A percentile compares a stretch with the other conserved stretches of the same genome.
phyloP scores from a whole-genome alignment of 768 basidiomycete genomes.

The Boletus pseudo-olivaceus region DNA sequence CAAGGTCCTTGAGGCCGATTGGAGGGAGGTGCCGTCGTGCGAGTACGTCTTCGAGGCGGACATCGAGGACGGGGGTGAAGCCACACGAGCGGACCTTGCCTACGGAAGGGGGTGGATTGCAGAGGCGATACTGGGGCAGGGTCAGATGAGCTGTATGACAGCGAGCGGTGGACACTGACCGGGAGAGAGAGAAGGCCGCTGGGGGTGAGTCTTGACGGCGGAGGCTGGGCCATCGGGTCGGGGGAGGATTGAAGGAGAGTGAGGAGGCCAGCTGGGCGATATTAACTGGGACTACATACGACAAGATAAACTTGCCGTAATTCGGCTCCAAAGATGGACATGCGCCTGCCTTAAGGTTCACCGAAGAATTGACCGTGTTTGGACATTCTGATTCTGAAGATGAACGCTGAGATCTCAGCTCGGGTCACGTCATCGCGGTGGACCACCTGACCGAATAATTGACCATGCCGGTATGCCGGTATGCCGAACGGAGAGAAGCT shows the following conservation, averaged over 20 bases:
- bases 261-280: background rate
- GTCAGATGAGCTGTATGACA: background rate
- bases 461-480: conserved; percentile 7
- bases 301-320: conserved; percentile 12
- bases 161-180: conserved; percentile 19
- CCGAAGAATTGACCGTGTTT: background rate
- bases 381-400: background rate
- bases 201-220: conserved; percentile 30
- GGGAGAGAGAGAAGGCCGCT: conserved; percentile 38
- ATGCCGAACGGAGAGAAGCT: conserved; percentile 5
- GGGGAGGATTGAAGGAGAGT: background rate
- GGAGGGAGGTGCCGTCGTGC: conserved; percentile 77
- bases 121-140: conserved; percentile 42
- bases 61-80: conserved; percentile 63
- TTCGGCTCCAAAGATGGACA: conserved; percentile 2
- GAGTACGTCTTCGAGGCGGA: conserved; percentile 72
- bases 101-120: conserved; percentile 65
- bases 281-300: background rate
- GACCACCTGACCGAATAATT: conserved; percentile 9
- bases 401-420: conserved; percentile 15
- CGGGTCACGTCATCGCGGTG: conserved; percentile 6
- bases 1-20: conserved; percentile 71
- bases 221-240: conserved; percentile 27
- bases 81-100: conserved; percentile 67
- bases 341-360: conserved; percentile 11